phyloP scores from a whole-genome alignment of 305 asterid species.

The Fraxinus greggii region DNA sequence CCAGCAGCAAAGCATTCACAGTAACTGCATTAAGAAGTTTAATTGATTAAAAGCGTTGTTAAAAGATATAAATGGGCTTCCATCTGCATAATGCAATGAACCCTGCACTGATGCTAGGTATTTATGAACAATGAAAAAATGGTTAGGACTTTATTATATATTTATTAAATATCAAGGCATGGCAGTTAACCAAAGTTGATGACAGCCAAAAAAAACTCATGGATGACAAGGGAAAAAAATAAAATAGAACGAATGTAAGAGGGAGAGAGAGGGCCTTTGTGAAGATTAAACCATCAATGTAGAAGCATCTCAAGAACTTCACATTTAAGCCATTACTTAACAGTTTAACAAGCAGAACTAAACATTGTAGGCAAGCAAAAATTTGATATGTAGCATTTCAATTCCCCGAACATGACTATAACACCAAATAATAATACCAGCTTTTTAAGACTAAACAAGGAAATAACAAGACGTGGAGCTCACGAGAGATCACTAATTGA shows the following conservation, averaged over 20 bases:
- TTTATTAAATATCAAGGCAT: not conserved
- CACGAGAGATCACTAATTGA: not conserved
- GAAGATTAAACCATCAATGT: not conserved
- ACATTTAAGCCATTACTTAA: not conserved
- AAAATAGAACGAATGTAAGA: not conserved
- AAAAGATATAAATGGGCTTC: not conserved
- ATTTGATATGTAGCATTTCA: not conserved
- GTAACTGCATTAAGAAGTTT: slow-evolving; percentile 53
- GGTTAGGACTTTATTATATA: not conserved
- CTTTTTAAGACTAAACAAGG: not conserved
- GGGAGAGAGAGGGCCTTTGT: not conserved
- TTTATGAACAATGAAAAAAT: not conserved
- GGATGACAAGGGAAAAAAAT: not conserved
- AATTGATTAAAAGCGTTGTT: not conserved
- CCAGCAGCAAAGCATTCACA: slow-evolving; percentile 99
- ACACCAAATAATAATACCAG: not conserved
- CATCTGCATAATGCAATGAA: not conserved
- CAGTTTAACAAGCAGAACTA: not conserved
- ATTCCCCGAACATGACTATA: not conserved
- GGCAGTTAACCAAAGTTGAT: not conserved
- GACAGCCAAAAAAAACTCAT: not conserved
- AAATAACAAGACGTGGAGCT: not conserved
- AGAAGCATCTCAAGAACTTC: not conserved
- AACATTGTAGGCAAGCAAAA: not conserved
- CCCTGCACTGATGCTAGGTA: not conserved